Evolutionary conservation across 805 yeast genomes (phyloP).

Genomic region (Hanseniaspora singularis): DNA sequence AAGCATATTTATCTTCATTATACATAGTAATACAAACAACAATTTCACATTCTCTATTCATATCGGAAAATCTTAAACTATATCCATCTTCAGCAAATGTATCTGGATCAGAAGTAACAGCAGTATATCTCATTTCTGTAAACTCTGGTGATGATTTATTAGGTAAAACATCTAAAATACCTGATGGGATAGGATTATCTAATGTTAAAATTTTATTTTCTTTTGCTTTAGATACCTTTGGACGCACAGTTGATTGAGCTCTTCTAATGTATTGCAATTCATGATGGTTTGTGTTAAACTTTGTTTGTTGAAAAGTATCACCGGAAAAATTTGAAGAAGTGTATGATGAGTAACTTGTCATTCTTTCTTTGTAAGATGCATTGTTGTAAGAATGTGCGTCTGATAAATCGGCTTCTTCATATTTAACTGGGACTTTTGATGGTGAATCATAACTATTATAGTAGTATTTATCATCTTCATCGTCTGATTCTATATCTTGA

Average conservation of each 20-base stretch:
- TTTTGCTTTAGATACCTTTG: constrained; percentile 62
- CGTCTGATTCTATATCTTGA: constrained; percentile 33
- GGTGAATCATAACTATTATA: constrained; percentile 20
- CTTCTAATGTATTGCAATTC: constrained; percentile 33
- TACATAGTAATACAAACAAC: constrained; percentile 94
- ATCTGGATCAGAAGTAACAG: constrained; percentile 89
- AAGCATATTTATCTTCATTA: constrained; percentile 81
- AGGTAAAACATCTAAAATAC: constrained; percentile 71
- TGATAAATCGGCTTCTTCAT: constrained; percentile 12
- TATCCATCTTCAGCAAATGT: constrained; percentile 71
- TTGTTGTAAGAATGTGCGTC: constrained; percentile 17
- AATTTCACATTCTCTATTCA: constrained; percentile 82
- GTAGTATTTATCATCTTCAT: constrained; percentile 23
- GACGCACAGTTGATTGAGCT: constrained; percentile 55
- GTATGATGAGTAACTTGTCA: constrained; percentile 14
- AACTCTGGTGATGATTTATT: constrained; percentile 84
- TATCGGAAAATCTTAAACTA: constrained; percentile 71
- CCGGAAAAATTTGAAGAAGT: constrained; percentile 26
- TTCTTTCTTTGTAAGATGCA: constrained; percentile 21
- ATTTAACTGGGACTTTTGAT: constrained; percentile 17
- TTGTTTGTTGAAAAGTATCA: constrained; percentile 29
- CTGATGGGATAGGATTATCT: constrained; percentile 90
- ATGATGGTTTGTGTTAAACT: constrained; percentile 29
- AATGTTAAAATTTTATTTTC: constrained; percentile 58
- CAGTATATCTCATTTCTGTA: constrained; percentile 92